phyloP scores from a whole-genome alignment of 345 rosid genomes.

The Citrus mangshanensis region DNA sequence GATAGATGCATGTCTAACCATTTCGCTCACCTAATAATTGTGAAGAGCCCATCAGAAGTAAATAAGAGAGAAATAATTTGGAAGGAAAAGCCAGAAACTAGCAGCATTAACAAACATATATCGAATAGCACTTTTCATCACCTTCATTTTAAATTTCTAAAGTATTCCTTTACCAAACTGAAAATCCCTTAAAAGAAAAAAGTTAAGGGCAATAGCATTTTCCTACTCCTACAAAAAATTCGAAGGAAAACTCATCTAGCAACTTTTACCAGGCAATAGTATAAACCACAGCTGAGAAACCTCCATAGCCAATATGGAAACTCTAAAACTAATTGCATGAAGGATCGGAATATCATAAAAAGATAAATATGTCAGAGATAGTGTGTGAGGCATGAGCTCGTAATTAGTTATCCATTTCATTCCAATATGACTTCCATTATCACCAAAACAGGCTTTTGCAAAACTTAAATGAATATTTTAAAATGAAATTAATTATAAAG shows the following conservation, averaged over 20 bases:
- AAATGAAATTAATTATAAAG: not conserved
- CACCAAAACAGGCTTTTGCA: not conserved
- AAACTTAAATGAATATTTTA: not conserved
- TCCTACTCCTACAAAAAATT: not conserved
- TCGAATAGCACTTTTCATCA: not conserved
- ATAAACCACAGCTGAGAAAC: not conserved
- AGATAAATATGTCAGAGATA: not conserved
- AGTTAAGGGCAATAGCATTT: not conserved
- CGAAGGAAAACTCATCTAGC: not conserved
- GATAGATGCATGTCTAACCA: slow-evolving; percentile 63
- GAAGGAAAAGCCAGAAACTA: slow-evolving; percentile 2
- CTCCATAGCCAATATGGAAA: not conserved
- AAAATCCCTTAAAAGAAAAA: not conserved
- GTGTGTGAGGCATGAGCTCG: not conserved
- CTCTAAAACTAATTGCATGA: not conserved
- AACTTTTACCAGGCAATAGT: not conserved
- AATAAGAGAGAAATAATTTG: not conserved
- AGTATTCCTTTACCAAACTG: not conserved
- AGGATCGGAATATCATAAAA: not conserved
- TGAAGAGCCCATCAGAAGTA: slow-evolving; percentile 12
- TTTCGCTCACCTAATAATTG: slow-evolving; percentile 58
- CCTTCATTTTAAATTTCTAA: not conserved
- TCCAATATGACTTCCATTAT: not conserved
- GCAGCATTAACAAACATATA: not conserved
- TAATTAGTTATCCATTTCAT: not conserved